These are phyloP conservation scores for Umbelopsis sp. DNA, from an alignment of 192 early-diverging fungal species.

Conservation along the genomic window DNA sequence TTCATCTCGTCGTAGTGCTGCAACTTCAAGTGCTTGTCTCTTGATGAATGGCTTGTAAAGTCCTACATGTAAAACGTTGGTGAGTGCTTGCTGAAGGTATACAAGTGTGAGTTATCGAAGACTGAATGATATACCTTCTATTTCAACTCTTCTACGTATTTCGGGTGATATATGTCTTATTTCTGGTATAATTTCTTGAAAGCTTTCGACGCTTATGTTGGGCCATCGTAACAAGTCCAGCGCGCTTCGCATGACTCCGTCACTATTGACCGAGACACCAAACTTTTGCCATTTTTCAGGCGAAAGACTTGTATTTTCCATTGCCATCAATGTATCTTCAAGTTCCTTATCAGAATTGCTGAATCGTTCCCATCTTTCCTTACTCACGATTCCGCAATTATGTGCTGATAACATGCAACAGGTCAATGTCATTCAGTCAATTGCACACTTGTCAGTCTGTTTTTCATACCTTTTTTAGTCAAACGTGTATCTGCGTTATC, in stretches of 20 bases:
- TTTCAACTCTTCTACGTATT: constrained; percentile 56
- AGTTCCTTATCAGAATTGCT: constrained; percentile 50
- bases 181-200: constrained; percentile 57
- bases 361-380: constrained; percentile 51
- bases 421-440: background rate
- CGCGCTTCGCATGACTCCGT: constrained; percentile 41
- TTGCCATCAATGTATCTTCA: constrained; percentile 47
- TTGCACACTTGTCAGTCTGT: background rate
- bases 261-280: constrained; percentile 31
- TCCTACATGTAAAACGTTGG: constrained; percentile 24
- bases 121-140: constrained; percentile 49
- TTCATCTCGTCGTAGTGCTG: constrained; percentile 68
- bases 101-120: background rate
- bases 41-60: constrained; percentile 70
- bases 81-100: background rate
- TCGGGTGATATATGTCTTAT: constrained; percentile 52
- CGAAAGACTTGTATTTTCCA: constrained; percentile 50
- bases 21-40: constrained; percentile 65
- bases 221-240: constrained; percentile 53
- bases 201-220: constrained; percentile 47
- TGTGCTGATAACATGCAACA: constrained; percentile 36
- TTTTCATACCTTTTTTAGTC: constrained; percentile 60
- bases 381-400: constrained; percentile 54
- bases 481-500: constrained; percentile 82
- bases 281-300: constrained; percentile 58